phyloP scores from a whole-genome alignment of 176 grass and related monocot species.

The Lolium multiflorum region DNA sequence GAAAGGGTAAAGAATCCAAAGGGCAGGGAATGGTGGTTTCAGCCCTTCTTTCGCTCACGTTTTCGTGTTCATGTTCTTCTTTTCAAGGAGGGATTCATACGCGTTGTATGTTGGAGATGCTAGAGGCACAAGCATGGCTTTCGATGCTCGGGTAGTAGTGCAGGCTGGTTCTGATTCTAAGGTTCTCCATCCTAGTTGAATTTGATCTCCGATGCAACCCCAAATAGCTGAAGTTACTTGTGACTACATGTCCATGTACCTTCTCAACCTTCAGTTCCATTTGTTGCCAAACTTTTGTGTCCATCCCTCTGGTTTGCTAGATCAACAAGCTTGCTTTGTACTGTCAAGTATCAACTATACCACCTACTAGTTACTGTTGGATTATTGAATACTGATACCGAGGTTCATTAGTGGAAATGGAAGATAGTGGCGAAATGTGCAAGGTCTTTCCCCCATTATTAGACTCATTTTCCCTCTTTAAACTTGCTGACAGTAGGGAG shows the following conservation, averaged over 20 bases:
- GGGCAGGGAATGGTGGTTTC: constrained; percentile 21
- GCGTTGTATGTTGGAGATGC: not conserved
- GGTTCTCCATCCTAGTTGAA: not conserved
- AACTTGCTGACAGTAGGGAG: not conserved
- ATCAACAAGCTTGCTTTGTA: constrained; percentile 16
- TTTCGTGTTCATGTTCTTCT: constrained; percentile 12
- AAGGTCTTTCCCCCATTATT: not conserved
- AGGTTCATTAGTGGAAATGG: not conserved
- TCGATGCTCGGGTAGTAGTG: not conserved
- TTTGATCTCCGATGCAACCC: not conserved
- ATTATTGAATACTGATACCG: not conserved
- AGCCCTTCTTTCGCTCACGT: not conserved
- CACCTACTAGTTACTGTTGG: not conserved
- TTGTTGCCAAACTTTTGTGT: not conserved
- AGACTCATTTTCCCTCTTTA: not conserved
- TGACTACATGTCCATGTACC: not conserved
- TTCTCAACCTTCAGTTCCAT: not conserved
- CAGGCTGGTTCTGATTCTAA: not conserved
- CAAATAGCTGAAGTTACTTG: not conserved
- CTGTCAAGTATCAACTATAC: not conserved
- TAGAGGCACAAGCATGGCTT: not conserved
- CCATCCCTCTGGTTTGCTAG: not conserved
- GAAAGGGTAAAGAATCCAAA: constrained; percentile 3
- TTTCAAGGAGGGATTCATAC: constrained; percentile 10
- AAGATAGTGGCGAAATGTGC: not conserved